These are phyloP conservation scores for Dillenia turbinata DNA, from an alignment of 164 flowering plant species.

Conservation along the genomic window DNA sequence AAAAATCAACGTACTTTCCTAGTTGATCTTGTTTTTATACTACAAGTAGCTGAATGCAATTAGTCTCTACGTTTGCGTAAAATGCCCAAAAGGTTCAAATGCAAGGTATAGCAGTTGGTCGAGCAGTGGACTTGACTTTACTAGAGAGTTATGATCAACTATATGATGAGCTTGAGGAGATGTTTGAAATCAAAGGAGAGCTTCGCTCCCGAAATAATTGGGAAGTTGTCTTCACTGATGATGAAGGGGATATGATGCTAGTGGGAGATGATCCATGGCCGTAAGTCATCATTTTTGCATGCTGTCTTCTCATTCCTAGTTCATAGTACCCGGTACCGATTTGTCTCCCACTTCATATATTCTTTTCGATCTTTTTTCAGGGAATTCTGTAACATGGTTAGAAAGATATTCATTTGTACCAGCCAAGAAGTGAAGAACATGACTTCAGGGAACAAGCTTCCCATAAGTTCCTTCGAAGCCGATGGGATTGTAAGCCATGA, in stretches of 20 bases:
- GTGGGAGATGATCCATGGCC: slow-evolving; percentile 91
- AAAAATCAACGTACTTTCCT: not conserved
- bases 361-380: slow-evolving; percentile 28
- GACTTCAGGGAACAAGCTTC: slow-evolving; percentile 42
- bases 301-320: not conserved
- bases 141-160: slow-evolving; percentile 71
- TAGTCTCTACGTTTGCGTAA: not conserved
- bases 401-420: slow-evolving; percentile 69
- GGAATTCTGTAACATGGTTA: slow-evolving; percentile 85
- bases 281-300: slow-evolving; percentile 17
- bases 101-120: slow-evolving; percentile 90
- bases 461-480: slow-evolving; percentile 25
- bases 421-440: slow-evolving; percentile 80
- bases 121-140: slow-evolving; percentile 76
- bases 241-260: slow-evolving; percentile 95
- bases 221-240: slow-evolving; percentile 85
- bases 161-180: slow-evolving; percentile 63
- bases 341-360: too few species aligned
- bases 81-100: slow-evolving; percentile 67
- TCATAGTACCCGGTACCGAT: not conserved
- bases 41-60: not conserved
- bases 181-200: slow-evolving; percentile 83
- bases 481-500: slow-evolving; percentile 41
- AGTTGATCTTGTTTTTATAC: not conserved
- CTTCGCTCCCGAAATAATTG: slow-evolving; percentile 59